These are phyloP conservation scores for Scorias spongiosa DNA, from an alignment of 2,329 filamentous ascomycete species.

Conservation along the genomic window DNA sequence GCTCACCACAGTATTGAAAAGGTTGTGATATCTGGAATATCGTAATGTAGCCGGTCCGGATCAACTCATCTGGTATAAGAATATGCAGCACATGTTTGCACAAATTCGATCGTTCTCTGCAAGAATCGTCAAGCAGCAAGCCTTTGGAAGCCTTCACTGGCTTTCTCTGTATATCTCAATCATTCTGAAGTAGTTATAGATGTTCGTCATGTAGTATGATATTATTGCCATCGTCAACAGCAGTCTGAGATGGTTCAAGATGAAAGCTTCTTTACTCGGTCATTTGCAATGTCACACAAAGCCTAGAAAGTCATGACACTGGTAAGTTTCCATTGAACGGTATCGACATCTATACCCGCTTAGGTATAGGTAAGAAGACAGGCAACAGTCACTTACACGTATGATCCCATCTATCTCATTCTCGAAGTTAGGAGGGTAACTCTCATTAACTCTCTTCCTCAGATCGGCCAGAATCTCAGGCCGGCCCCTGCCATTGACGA, in stretches of 20 bases:
- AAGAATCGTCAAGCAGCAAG: no score
- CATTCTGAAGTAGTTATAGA: not conserved
- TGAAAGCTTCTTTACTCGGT: constrained; percentile 53
- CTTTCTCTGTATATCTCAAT: no score
- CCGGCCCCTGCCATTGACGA: constrained; percentile 69
- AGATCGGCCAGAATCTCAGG: constrained; percentile 70
- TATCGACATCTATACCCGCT: not conserved
- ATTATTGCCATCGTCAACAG: no score
- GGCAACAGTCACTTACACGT: constrained; percentile 38
- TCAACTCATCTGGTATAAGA: no score
- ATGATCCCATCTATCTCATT: constrained; percentile 60
- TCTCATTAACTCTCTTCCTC: constrained; percentile 54
- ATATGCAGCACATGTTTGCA: no score
- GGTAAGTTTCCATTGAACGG: no score
- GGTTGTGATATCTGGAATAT: no score
- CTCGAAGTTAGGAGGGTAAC: constrained; percentile 34
- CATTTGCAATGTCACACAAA: constrained; percentile 81
- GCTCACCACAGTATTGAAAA: no score
- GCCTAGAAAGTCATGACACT: constrained; percentile 38
- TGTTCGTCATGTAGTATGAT: not conserved
- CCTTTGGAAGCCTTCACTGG: no score
- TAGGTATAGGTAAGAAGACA: constrained; percentile 1
- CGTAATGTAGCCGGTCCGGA: no score
- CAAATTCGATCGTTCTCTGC: no score
- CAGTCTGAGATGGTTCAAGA: not conserved